phyloP scores from a whole-genome alignment of 1,139 yeast species.

The Yamadazyma blattariae region DNA sequence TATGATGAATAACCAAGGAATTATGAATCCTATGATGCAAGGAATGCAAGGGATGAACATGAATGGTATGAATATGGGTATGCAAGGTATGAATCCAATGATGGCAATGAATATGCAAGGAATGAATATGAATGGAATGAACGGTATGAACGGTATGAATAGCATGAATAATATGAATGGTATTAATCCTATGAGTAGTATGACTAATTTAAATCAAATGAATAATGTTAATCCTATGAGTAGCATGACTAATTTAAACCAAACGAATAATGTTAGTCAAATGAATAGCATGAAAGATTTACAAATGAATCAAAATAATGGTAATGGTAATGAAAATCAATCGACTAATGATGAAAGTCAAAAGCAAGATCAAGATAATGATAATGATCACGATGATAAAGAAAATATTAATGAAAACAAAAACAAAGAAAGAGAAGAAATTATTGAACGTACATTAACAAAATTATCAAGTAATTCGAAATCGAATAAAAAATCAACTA shows the following conservation, averaged over 20 bases:
- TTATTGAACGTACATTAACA: slow-evolving; percentile 1
- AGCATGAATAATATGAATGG: neutral
- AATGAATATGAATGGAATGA: slow-evolving; percentile 13
- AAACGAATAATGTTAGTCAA: slow-evolving; percentile 12
- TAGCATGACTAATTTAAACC: slow-evolving; percentile 15
- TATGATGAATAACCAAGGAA: slow-evolving; percentile 9
- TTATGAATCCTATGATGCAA: slow-evolving; percentile 17
- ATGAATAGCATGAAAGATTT: slow-evolving; percentile 3
- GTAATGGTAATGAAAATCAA: neutral
- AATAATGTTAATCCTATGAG: slow-evolving; percentile 23
- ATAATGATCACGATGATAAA: neutral
- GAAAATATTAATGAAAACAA: neutral
- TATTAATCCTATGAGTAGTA: neutral
- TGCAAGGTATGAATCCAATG: slow-evolving; percentile 16
- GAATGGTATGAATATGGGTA: slow-evolving; percentile 13
- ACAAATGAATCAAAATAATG: slow-evolving; percentile 1
- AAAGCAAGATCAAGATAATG: neutral
- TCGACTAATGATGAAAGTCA: neutral
- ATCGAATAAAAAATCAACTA: slow-evolving; percentile 15
- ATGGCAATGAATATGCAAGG: slow-evolving; percentile 1
- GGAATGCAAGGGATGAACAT: slow-evolving; percentile 4
- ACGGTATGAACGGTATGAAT: slow-evolving; percentile 7
- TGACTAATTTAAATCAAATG: slow-evolving; percentile 16
- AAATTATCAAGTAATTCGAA: slow-evolving; percentile 4
- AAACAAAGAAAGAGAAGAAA: slow-evolving; percentile 2